A percentile compares a stretch with the other conserved stretches of the same genome.
Evolutionary conservation across 1,284 basidiomycete genomes (phyloP).

Genomic region (Peniophora sp.): DNA sequence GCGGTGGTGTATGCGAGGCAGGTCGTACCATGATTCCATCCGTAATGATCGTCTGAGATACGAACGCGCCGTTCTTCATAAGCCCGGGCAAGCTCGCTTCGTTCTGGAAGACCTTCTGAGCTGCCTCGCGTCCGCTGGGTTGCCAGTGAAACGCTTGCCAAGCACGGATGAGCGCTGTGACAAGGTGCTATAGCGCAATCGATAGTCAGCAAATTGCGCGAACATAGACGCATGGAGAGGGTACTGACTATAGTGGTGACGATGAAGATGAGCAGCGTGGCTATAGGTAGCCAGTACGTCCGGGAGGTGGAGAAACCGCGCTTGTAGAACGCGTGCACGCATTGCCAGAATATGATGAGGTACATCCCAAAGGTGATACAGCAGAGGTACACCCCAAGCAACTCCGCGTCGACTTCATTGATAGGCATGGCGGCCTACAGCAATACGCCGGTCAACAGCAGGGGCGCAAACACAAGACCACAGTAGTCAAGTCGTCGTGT

Average conservation of each 20-base stretch:
- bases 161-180: neutral
- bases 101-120: neutral
- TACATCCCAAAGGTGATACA: neutral
- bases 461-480: no score
- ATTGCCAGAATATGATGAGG: neutral
- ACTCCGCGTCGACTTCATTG: neutral
- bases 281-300: neutral
- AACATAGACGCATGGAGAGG: neutral
- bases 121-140: neutral
- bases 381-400: neutral
- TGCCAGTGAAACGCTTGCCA: neutral
- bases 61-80: neutral
- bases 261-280: neutral
- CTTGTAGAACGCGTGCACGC: neutral
- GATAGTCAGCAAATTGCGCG: neutral
- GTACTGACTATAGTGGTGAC: neutral
- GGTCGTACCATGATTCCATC: neutral
- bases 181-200: neutral
- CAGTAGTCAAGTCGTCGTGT: no score
- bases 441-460: no score
- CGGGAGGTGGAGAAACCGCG: neutral
- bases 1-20: neutral
- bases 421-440: neutral
- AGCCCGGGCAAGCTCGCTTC: neutral
- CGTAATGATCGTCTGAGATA: neutral